Percentiles rank a stretch among this genome's conserved stretches.
These are phyloP conservation scores for Sporothrix variecibatus DNA, from an alignment of 2,329 filamentous ascomycete species.

Conservation along the genomic window DNA sequence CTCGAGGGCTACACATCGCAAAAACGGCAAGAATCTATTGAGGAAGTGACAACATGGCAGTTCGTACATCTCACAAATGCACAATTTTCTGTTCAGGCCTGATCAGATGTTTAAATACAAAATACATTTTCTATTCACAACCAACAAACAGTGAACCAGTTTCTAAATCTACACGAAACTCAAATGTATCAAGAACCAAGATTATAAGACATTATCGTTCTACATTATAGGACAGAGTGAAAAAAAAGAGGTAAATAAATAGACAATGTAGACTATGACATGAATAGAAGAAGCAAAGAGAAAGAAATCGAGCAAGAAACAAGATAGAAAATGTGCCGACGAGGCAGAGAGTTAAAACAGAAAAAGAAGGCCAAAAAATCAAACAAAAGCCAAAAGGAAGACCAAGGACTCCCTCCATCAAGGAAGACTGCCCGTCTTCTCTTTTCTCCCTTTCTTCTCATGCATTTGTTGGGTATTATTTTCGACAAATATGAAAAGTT, in stretches of 20 bases:
- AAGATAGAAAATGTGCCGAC: neutral
- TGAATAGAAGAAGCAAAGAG: neutral
- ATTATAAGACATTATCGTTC: neutral
- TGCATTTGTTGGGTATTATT: conserved; percentile 29
- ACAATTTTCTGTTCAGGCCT: neutral
- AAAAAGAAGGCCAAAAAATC: neutral
- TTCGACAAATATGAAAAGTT: conserved; percentile 19
- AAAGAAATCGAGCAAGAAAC: neutral
- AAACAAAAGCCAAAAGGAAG: conserved; percentile 1
- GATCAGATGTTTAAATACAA: too few species aligned
- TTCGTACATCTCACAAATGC: neutral
- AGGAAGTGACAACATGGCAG: neutral
- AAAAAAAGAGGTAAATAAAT: neutral
- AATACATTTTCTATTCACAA: too few species aligned
- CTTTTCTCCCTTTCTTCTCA: conserved; percentile 7
- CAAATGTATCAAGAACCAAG: neutral
- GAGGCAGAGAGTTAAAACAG: neutral
- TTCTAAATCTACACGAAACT: neutral
- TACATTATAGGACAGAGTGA: neutral
- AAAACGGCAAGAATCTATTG: neutral
- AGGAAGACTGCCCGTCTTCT: neutral
- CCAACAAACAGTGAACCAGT: neutral
- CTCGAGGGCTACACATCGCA: neutral
- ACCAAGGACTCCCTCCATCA: conserved; percentile 7
- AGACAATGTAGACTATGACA: neutral